Evolutionary conservation across 179 eudicot species (phyloP), one percentile per base, ranked within the genome.

Genomic region (Vitellaria paradoxa): DNA sequence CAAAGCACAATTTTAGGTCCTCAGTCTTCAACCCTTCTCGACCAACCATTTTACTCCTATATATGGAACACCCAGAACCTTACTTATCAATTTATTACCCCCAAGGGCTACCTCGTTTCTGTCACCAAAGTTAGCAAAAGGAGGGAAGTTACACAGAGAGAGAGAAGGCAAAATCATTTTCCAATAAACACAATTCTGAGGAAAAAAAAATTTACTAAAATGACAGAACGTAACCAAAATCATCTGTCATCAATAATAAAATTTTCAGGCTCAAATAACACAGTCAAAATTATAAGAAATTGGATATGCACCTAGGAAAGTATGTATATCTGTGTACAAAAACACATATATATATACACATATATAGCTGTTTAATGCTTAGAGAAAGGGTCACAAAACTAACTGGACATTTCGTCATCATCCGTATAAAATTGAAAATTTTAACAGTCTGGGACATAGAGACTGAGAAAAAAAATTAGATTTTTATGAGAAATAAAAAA

Each of bases 1-100:
- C 85, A 66, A 95, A 90, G 74, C 89, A 87, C 37, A 70, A 66
- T 46, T 89, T 86, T 85, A 91, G 83, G 21, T 83, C 92, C 61
- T 89, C 89, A 66, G 76, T 78, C 73, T 77, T 83, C 74, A 86
- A 67, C 65, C 84, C 85, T 71, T 79, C 88, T 76, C 73, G 64
- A 72, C 59, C 85, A 55, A 63, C 85, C 92, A 88, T 89, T 70
- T 71, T 2, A 46, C 14, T 53, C 15, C 20, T 24, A 23, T 12
- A 47, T 46, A 46, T 14, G 47, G 26, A 46, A 30, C 13, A 73
- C 67, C 67, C 67, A 37, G 7, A 12, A 40, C 76, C 49, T 21
- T 12, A n/a, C 1, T 9, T 30, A 45, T 57, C 50, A 6, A 57
- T 57, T 23, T 12, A 59, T 17, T 40, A 53, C 12, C 59, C 50